phyloP scores from a whole-genome alignment of 345 rosid species.

The Eucalyptus victrix region DNA sequence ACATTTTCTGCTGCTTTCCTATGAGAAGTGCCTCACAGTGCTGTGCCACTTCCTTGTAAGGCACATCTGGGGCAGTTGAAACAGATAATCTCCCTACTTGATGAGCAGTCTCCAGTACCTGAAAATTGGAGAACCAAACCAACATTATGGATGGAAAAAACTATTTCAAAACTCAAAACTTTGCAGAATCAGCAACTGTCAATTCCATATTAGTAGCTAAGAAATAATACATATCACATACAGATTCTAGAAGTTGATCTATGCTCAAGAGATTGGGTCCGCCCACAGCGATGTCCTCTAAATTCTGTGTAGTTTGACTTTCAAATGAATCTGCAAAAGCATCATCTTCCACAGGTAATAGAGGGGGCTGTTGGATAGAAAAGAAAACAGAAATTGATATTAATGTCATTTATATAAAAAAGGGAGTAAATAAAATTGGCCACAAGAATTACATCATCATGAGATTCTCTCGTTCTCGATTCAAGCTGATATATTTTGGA shows the following conservation, averaged over 20 bases:
- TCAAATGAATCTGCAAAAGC: conserved; percentile 36
- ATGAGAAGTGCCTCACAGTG: conserved; percentile 73
- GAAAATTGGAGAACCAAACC: background rate
- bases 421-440: background rate
- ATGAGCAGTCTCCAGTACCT: conserved; percentile 70
- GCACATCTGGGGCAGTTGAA: conserved; percentile 56
- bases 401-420: background rate
- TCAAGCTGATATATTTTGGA: conserved; percentile 21
- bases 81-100: conserved; percentile 75
- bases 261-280: conserved; percentile 39
- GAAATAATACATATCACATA: background rate
- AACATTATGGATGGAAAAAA: background rate
- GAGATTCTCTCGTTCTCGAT: conserved; percentile 13
- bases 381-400: background rate
- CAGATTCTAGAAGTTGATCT: conserved; percentile 82
- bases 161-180: background rate
- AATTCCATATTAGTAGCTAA: background rate
- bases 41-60: conserved; percentile 78
- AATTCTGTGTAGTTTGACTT: conserved; percentile 13
- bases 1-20: conserved; percentile 86
- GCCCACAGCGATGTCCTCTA: conserved; percentile 11
- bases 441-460: conserved; percentile 17
- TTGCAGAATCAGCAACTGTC: background rate
- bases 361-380: conserved; percentile 11
- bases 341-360: conserved; percentile 43